A percentile compares a stretch with the other conserved stretches of the same genome.
These are phyloP conservation scores for Coemansia biformis DNA, from an alignment of 192 early-diverging fungal species.

Conservation along the genomic window DNA sequence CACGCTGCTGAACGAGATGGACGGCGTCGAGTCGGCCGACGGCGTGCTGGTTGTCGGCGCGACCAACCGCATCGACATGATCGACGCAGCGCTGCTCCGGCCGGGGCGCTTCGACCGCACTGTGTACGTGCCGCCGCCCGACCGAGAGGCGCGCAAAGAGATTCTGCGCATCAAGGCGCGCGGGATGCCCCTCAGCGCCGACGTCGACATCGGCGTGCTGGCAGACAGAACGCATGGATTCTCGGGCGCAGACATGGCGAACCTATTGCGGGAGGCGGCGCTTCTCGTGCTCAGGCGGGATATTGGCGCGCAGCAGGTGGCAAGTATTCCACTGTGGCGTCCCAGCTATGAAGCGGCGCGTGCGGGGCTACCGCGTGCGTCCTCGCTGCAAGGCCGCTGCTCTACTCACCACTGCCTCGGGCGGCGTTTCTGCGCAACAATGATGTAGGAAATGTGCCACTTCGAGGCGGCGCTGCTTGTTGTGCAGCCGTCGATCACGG, in stretches of 20 bases:
- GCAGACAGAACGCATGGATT: constrained; percentile 76
- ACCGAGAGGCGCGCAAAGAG: constrained; percentile 51
- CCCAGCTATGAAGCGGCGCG: constrained; percentile 14
- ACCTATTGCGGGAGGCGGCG: constrained; percentile 78
- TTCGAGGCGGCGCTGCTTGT: constrained; percentile 45
- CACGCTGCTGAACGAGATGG: constrained; percentile 65
- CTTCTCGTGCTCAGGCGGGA: constrained; percentile 37
- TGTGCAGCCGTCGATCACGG: constrained; percentile 58
- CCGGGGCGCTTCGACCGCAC: constrained; percentile 94
- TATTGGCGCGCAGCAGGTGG: constrained; percentile 3
- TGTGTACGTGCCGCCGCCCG: constrained; percentile 89
- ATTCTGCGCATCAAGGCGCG: constrained; percentile 62
- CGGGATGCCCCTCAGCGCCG: constrained; percentile 51
- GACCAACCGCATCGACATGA: constrained; percentile 94
- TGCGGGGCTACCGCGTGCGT: too few species aligned
- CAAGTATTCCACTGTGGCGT: constrained; percentile 23
- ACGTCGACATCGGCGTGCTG: constrained; percentile 55
- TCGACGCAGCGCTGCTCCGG: constrained; percentile 90
- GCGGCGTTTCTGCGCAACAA: not conserved
- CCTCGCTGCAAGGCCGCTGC: too few species aligned
- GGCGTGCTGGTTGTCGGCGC: constrained; percentile 98
- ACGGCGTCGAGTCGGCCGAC: constrained; percentile 91
- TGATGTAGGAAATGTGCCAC: constrained; percentile 38
- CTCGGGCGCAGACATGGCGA: constrained; percentile 88
- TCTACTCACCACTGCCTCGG: not conserved